These are phyloP conservation scores for Silene conica DNA, from an alignment of 148 eudicot genomes.

Conservation along the genomic window DNA sequence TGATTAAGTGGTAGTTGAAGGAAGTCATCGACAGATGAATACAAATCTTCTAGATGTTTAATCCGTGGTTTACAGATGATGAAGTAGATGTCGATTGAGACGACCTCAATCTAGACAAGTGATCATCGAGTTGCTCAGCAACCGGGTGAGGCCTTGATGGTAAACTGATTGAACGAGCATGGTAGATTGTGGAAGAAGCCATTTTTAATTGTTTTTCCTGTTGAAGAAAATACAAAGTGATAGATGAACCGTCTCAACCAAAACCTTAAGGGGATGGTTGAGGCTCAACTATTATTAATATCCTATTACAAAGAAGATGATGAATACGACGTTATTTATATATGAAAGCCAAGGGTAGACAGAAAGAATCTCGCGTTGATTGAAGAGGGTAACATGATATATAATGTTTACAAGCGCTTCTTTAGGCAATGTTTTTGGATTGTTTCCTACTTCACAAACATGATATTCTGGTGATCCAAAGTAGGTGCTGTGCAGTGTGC, in stretches of 20 bases:
- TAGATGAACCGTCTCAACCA: too few relatives aligned
- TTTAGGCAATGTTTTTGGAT: constrained; percentile 15
- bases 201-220: constrained; percentile 6
- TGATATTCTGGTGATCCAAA: not conserved
- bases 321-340: constrained; percentile 3
- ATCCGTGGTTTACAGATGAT: constrained; percentile 18
- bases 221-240: not conserved
- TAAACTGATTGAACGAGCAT: constrained; percentile 34
- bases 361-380: not conserved
- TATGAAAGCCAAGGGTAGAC: not conserved
- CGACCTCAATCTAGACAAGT: constrained; percentile 28
- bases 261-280: too few relatives aligned
- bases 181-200: constrained; percentile 26
- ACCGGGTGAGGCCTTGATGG: constrained; percentile 30
- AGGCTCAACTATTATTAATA: too few relatives aligned
- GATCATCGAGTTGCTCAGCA: constrained; percentile 22
- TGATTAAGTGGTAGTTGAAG: constrained; percentile 28
- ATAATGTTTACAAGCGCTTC: not conserved
- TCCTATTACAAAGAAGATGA: too few relatives aligned
- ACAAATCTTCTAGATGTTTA: constrained; percentile 30
- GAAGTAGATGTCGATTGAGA: constrained; percentile 32
- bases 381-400: not conserved
- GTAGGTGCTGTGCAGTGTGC: not conserved
- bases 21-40: constrained; percentile 28
- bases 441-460: constrained; percentile 23